phyloP scores from a whole-genome alignment of 345 rosid genomes.

The Brassica napus region DNA sequence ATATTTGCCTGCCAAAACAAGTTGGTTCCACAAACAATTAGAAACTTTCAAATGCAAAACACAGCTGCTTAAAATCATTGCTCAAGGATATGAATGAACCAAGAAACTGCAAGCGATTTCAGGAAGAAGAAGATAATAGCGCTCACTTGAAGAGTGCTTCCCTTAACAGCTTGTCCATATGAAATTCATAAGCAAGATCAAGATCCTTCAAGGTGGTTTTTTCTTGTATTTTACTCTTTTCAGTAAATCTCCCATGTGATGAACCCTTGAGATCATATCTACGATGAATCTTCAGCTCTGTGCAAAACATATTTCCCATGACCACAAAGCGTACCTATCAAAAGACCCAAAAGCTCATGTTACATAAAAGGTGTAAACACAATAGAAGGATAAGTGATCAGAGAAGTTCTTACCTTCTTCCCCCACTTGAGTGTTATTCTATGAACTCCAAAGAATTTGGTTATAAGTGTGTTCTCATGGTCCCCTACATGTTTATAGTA shows the following conservation, averaged over 20 bases:
- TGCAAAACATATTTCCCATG: conserved; percentile 99
- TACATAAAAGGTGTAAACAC: background rate
- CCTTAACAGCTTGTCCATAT: conserved; percentile 82
- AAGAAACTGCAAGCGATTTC: background rate
- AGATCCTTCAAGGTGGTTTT: conserved; percentile 86
- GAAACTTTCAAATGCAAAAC: background rate
- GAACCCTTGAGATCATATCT: conserved; percentile 97
- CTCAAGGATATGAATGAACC: no score
- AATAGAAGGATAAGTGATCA: background rate
- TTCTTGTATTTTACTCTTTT: conserved; percentile 60
- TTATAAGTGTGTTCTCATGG: conserved; percentile 90
- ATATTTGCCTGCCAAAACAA: conserved; percentile 60
- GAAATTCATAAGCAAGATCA: conserved; percentile 76
- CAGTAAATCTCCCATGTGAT: conserved; percentile 75
- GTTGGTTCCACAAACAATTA: conserved; percentile 16
- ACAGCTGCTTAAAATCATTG: no score
- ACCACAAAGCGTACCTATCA: conserved; percentile 92
- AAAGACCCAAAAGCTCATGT: conserved; percentile 27
- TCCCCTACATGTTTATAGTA: conserved; percentile 71
- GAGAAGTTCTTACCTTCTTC: conserved; percentile 60
- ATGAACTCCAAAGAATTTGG: conserved; percentile 92
- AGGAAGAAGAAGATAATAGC: background rate
- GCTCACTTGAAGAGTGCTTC: conserved; percentile 81
- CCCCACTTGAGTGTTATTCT: conserved; percentile 71
- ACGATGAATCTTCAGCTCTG: conserved; percentile 84